phyloP scores from a whole-genome alignment of 2,329 filamentous ascomycete species.

The Fusarium begoniae region DNA sequence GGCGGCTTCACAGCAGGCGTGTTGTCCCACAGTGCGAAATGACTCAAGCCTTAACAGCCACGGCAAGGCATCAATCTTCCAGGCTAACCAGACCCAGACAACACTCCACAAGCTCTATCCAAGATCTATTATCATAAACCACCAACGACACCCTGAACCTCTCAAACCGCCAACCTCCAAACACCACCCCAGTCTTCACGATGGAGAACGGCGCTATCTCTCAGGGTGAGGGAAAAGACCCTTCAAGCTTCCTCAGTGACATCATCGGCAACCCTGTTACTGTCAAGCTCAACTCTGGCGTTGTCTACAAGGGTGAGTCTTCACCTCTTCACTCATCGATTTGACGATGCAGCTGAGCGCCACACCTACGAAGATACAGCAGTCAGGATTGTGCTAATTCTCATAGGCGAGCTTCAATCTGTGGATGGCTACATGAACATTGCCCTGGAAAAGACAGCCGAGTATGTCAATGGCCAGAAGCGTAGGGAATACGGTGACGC shows the following conservation, averaged over 20 bases:
- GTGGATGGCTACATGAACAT: slow-evolving; percentile 99
- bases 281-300: slow-evolving; percentile 98
- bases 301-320: slow-evolving; percentile 88
- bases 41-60: slow-evolving; percentile 35
- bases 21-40: slow-evolving; percentile 38
- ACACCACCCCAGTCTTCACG: slow-evolving; percentile 21
- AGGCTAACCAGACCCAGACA: slow-evolving; percentile 3
- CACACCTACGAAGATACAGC: not conserved
- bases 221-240: slow-evolving; percentile 83
- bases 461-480: slow-evolving; percentile 87
- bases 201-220: slow-evolving; percentile 80
- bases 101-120: slow-evolving; percentile 20
- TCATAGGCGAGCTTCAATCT: slow-evolving; percentile 87
- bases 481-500: slow-evolving; percentile 90
- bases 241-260: slow-evolving; percentile 90
- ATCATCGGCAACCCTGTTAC: slow-evolving; percentile 95
- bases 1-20: slow-evolving; percentile 11
- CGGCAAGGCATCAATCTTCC: slow-evolving; percentile 35
- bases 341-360: not conserved
- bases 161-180: slow-evolving; percentile 8
- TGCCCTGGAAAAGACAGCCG: slow-evolving; percentile 92
- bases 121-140: slow-evolving; percentile 26
- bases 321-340: not conserved
- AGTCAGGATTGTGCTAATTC: slow-evolving; percentile 1
- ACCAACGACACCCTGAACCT: slow-evolving; percentile 15